Evolutionary conservation across 2,329 filamentous ascomycete species (phyloP), one percentile per base, ranked within the genome.

Genomic region (Cladosporium austrohemisphaericum): DNA sequence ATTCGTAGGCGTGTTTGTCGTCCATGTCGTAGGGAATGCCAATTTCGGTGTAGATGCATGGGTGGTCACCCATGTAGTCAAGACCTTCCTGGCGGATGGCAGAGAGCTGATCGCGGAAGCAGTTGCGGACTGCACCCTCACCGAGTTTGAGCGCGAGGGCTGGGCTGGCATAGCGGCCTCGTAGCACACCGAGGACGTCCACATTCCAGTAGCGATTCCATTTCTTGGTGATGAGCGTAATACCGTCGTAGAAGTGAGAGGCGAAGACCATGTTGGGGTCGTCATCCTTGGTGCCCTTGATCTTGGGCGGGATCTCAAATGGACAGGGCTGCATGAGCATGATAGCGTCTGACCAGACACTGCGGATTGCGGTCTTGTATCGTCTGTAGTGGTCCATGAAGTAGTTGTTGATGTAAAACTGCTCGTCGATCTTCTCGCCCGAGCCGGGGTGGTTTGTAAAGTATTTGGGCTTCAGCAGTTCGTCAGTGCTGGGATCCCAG

Each of bases 1-100:
- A 95, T 69, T 89, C 88, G 71, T 98, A 98, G 1, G 93, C 93
- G 62, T 93, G 78, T 69, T 95, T 91, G 57, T 95, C 84, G 63
- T 98, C 92, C 94, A 98, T 97, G 65, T 98, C 93, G 65, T 95
- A 98, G 0, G 93, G 93, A 51, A 98, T 96, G 6, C 93, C 93
- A 61, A 97, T 97, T 65, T 98, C 93, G 1, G 89, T 94, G 67
- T 96, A 82, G 4, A 98, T 71, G 59, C 90, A 89, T 0, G 93
- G 93, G 59, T 94, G 91, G 18, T 86, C 82, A 16, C 93, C 93
- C 75, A 90, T 88, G 52, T 89, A 83, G 49, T 95, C 85, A n/a
- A 86, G 71, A 0, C 92, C 94, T 68, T 98, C 93, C 57, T 94
- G 78, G 41, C 84, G 79, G 45, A 98, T 86, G 1, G 85, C 85